Percentiles rank a stretch among this genome's conserved stretches.
These are phyloP conservation scores for Sclerotinia borealis DNA, from an alignment of 2,329 filamentous ascomycete species.

Conservation along the genomic window DNA sequence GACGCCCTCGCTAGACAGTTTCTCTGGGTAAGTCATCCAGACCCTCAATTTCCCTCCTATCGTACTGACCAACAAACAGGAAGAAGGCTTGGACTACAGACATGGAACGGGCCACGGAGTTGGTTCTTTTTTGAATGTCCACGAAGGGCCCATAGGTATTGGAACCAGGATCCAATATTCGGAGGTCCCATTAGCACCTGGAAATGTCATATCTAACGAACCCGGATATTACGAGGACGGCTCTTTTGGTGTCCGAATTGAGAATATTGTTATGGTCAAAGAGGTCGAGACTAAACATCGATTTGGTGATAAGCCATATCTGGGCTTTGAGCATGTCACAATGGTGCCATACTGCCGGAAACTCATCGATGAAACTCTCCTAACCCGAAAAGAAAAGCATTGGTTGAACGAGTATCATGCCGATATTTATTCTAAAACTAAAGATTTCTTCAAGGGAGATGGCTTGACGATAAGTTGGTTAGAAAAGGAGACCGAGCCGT, in stretches of 20 bases:
- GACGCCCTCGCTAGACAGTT: constrained; percentile 85
- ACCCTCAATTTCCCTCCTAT: neutral
- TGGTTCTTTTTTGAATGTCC: constrained; percentile 91
- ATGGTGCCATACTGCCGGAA: constrained; percentile 94
- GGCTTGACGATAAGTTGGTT: constrained; percentile 71
- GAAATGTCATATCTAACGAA: constrained; percentile 93
- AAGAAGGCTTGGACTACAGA: constrained; percentile 83
- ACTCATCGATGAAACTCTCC: constrained; percentile 67
- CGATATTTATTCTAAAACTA: constrained; percentile 77
- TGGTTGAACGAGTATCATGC: constrained; percentile 86
- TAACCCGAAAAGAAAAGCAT: constrained; percentile 68
- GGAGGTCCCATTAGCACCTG: constrained; percentile 82
- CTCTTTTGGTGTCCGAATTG: constrained; percentile 88
- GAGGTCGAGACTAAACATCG: constrained; percentile 81
- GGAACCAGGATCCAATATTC: constrained; percentile 87
- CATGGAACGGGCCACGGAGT: constrained; percentile 96
- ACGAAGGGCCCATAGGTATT: constrained; percentile 95
- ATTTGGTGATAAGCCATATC: constrained; percentile 89
- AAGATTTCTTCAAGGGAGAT: constrained; percentile 67
- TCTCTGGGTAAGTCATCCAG: constrained; percentile 62
- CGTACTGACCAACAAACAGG: constrained; percentile 33
- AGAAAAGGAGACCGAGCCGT: constrained; percentile 71
- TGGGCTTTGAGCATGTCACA: constrained; percentile 95
- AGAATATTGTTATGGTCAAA: constrained; percentile 88
- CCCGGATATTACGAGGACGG: constrained; percentile 97